Conservation (phyloP, 2,329 filamentous ascomycete species). For the Orbilia ellipsospora region DNA sequence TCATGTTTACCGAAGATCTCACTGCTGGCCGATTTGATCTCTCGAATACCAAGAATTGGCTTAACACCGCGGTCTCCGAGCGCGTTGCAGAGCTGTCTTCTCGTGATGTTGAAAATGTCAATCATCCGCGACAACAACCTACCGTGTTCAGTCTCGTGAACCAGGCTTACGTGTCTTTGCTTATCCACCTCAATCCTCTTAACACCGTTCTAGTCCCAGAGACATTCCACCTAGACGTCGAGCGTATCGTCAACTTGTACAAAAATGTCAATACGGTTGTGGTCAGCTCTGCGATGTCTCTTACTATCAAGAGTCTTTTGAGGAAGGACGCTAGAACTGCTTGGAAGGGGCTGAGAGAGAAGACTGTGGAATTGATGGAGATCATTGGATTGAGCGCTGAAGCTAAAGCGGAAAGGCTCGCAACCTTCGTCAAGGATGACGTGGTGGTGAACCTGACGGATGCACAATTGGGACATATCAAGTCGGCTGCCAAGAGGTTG, state of each 20-base stretch:
- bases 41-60: slow-evolving; percentile 72
- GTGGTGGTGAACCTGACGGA: slow-evolving; percentile 45
- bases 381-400: slow-evolving; percentile 11
- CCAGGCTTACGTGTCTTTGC: slow-evolving; percentile 78
- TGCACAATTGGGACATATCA: slow-evolving; percentile 55
- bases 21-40: slow-evolving; percentile 69
- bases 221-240: slow-evolving; percentile 76
- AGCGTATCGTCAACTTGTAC: slow-evolving; percentile 71
- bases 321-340: slow-evolving; percentile 81
- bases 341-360: slow-evolving; percentile 71
- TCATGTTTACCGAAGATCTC: slow-evolving; percentile 74
- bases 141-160: slow-evolving; percentile 78
- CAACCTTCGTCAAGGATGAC: slow-evolving; percentile 29
- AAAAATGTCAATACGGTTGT: slow-evolving; percentile 73
- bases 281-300: slow-evolving; percentile 77
- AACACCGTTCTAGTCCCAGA: slow-evolving; percentile 73
- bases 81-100: slow-evolving; percentile 74
- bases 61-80: slow-evolving; percentile 73
- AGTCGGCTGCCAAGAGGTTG: slow-evolving; percentile 51
- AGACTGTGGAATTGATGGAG: slow-evolving; percentile 45
- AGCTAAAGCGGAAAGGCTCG: slow-evolving; percentile 32
- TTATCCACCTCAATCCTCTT: slow-evolving; percentile 73
- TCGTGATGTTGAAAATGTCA: slow-evolving; percentile 75
- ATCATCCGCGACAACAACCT: slow-evolving; percentile 72
- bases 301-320: slow-evolving; percentile 84